Conservation (phyloP, 2,329 filamentous ascomycete genomes). For the Pseudocercospora macadamiae region DNA sequence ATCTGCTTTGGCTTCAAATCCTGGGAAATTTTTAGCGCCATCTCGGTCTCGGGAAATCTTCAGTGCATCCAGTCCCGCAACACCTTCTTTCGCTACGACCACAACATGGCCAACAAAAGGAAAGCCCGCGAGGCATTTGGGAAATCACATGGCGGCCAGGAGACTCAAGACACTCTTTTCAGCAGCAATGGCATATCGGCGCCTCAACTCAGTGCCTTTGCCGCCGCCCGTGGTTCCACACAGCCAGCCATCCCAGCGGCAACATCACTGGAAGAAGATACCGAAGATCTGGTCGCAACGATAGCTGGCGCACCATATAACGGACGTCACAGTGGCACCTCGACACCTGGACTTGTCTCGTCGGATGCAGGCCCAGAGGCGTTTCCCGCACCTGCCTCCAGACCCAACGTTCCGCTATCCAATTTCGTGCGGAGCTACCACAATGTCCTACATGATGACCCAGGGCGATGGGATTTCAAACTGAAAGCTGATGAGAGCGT, state of each 20-base stretch:
- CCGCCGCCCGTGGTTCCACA: constrained; percentile 32
- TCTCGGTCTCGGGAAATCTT: not conserved
- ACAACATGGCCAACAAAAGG: constrained; percentile 37
- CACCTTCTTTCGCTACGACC: not conserved
- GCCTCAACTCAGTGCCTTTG: constrained; percentile 38
- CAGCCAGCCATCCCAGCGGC: constrained; percentile 11
- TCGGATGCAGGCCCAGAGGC: constrained; percentile 1
- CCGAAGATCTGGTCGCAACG: constrained; percentile 16
- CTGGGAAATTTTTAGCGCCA: not conserved
- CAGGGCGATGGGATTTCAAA: constrained; percentile 23
- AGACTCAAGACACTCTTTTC: not conserved
- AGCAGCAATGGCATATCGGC: not conserved
- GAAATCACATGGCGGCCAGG: constrained; percentile 8
- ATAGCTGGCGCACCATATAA: constrained; percentile 29
- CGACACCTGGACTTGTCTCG: not conserved
- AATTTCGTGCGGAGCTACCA: constrained; percentile 15
- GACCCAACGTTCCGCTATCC: constrained; percentile 18
- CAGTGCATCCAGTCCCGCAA: not conserved
- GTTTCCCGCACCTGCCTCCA: not conserved
- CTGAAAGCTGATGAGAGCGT: constrained; percentile 39
- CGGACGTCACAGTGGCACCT: constrained; percentile 14
- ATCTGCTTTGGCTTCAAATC: not conserved
- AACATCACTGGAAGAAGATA: not conserved
- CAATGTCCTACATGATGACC: constrained; percentile 25
- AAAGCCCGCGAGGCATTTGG: constrained; percentile 41